phyloP scores from a whole-genome alignment of 148 eudicot genomes.

The Gaultheria prostrata region DNA sequence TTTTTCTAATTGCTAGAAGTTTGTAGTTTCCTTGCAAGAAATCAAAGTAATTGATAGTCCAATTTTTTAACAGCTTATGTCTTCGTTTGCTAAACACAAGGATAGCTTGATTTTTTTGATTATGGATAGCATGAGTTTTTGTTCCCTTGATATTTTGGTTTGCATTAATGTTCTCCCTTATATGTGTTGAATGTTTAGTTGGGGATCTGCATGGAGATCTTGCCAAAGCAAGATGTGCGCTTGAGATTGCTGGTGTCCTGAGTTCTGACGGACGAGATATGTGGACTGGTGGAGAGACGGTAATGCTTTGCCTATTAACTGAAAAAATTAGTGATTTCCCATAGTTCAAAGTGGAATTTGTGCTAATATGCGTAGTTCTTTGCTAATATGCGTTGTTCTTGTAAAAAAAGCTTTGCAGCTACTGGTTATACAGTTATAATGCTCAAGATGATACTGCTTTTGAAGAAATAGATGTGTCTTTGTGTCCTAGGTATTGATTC shows the following conservation, averaged over 20 bases:
- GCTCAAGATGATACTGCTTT: not conserved
- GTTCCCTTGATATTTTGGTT: not conserved
- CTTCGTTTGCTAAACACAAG: not conserved
- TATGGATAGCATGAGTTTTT: not conserved
- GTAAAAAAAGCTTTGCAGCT: not conserved
- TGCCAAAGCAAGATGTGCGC: conserved; percentile 78
- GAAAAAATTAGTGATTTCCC: not conserved
- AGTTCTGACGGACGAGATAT: conserved; percentile 69
- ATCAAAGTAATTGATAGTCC: not conserved
- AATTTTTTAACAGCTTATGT: not conserved
- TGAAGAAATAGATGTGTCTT: not conserved
- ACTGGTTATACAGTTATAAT: not conserved
- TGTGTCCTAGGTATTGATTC: conserved; percentile 70
- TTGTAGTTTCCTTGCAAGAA: not conserved
- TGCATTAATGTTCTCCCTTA: not conserved
- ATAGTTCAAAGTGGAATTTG: not conserved
- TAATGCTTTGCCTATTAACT: conserved; percentile 26
- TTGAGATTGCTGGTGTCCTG: conserved; percentile 87
- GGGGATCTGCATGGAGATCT: conserved; percentile 98
- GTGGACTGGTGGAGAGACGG: conserved; percentile 90
- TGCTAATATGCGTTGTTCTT: conserved; percentile 1
- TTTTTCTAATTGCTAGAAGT: not conserved
- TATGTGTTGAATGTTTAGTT: conserved; percentile 40
- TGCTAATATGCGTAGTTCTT: not conserved
- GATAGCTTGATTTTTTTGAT: not conserved